Evolutionary conservation across 1,284 basidiomycete genomes (phyloP).

Genomic region (Sporisorium scitamineum): DNA sequence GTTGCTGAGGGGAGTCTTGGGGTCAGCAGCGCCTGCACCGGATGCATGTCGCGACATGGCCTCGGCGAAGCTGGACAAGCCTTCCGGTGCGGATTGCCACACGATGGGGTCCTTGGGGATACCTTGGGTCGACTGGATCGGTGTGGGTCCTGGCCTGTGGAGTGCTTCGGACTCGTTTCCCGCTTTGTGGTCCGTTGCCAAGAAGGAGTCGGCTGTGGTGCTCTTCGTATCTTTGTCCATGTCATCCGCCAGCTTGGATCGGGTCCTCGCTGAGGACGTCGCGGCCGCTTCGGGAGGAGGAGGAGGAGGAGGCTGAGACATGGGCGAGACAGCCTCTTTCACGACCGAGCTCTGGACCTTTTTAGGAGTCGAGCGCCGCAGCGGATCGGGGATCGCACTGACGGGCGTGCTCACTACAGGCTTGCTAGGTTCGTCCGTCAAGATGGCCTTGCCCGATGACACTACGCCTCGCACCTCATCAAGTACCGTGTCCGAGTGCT

Average conservation of each 20-base stretch:
- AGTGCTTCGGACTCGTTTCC: conserved; percentile 9
- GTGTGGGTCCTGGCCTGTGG: conserved; percentile 49
- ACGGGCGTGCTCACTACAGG: conserved; percentile 29
- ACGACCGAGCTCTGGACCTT: background rate
- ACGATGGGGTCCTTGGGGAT: conserved; percentile 24
- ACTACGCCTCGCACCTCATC: background rate
- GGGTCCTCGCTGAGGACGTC: conserved; percentile 1
- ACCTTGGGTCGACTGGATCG: conserved; percentile 39
- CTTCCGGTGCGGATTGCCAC: conserved; percentile 55
- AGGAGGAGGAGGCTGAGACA: background rate
- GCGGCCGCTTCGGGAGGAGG: conserved; percentile 4
- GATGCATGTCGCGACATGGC: conserved; percentile 40
- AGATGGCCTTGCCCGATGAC: conserved; percentile 6
- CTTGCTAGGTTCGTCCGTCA: conserved; percentile 23
- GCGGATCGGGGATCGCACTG: conserved; percentile 28
- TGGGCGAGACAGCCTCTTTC: conserved; percentile 11
- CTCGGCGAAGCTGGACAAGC: conserved; percentile 34
- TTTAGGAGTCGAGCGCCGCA: conserved; percentile 19
- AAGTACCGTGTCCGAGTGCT: conserved; percentile 28
- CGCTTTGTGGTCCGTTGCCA: background rate
- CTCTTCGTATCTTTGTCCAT: background rate
- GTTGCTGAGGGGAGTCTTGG: conserved; percentile 9
- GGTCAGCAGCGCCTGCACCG: conserved; percentile 11
- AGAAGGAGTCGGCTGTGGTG: background rate
- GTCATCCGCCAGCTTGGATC: conserved; percentile 26